These are phyloP conservation scores for Scolecobasidium constrictum DNA, from an alignment of 2,329 filamentous ascomycete species.

Conservation along the genomic window DNA sequence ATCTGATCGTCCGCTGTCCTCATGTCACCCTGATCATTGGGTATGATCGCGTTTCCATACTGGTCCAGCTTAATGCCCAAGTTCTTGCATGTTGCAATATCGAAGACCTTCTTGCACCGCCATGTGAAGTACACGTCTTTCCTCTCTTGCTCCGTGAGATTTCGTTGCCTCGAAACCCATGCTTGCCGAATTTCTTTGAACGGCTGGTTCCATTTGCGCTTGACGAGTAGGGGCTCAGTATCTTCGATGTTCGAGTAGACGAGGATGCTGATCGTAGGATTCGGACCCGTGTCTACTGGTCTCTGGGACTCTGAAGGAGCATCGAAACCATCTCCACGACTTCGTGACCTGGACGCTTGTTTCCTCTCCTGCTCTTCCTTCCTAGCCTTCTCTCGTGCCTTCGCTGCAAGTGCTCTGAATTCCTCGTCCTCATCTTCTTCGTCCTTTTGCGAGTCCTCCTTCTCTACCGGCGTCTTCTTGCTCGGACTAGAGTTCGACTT, in stretches of 20 bases:
- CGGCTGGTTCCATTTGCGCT: conserved; percentile 54
- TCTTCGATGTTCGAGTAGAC: conserved; percentile 56
- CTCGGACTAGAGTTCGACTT: neutral
- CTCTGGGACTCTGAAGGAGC: too few species aligned
- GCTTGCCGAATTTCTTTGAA: conserved; percentile 55
- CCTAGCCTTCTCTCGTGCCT: neutral
- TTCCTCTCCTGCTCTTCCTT: conserved; percentile 5
- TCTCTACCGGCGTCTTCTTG: neutral
- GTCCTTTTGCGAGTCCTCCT: conserved; percentile 5
- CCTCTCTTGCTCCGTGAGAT: conserved; percentile 37
- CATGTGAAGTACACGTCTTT: conserved; percentile 58
- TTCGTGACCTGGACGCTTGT: conserved; percentile 9
- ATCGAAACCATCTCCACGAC: neutral
- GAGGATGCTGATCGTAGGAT: conserved; percentile 50
- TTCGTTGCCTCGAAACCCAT: conserved; percentile 57
- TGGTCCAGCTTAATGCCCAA: conserved; percentile 34
- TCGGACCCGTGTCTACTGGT: conserved; percentile 18
- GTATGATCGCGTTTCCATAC: conserved; percentile 2
- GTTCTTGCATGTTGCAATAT: conserved; percentile 60
- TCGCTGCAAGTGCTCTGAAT: conserved; percentile 1
- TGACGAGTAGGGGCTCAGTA: conserved; percentile 51
- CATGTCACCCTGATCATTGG: neutral
- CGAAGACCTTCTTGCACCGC: conserved; percentile 61
- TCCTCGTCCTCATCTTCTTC: conserved; percentile 2
- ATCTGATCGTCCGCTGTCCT: conserved; percentile 5